Percentiles rank a stretch among this genome's conserved stretches.
phyloP scores from a whole-genome alignment of 75 land plant species.

The Pinus albicaulis region DNA sequence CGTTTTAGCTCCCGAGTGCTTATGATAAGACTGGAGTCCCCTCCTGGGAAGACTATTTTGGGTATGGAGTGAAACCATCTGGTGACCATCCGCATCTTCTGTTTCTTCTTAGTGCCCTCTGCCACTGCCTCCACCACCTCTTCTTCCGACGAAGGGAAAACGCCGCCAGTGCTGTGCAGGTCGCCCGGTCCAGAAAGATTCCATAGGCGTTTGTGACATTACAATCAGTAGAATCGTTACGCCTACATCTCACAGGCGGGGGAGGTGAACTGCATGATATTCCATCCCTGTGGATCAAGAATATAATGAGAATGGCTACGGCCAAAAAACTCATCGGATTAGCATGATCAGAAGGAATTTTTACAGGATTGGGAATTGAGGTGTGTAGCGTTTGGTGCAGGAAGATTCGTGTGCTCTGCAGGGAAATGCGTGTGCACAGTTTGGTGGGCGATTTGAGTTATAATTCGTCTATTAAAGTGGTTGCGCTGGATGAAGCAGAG shows the following conservation, averaged over 20 bases:
- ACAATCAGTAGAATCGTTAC: slow-evolving; percentile 19
- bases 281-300: no score
- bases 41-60: slow-evolving; percentile 69
- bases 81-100: slow-evolving; percentile 57
- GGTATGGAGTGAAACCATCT: slow-evolving; percentile 61
- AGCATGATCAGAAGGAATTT: no score
- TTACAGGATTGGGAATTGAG: no score
- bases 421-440: no score
- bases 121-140: slow-evolving; percentile 63
- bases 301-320: no score
- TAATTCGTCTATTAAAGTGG: no score
- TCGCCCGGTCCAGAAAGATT: slow-evolving; percentile 40
- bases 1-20: slow-evolving; percentile 58
- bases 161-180: slow-evolving; percentile 32
- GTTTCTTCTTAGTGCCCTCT: slow-evolving; percentile 16
- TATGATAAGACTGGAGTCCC: slow-evolving; percentile 49
- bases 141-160: slow-evolving; percentile 48
- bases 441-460: no score
- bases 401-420: no score
- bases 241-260: slow-evolving; percentile 32
- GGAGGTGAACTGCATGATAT: slow-evolving; percentile 29
- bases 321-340: no score
- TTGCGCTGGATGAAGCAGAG: no score
- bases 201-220: slow-evolving; percentile 58
- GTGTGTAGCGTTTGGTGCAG: no score